These are phyloP conservation scores for Gypsophila paniculata DNA, from an alignment of 179 eudicot species.

Conservation along the genomic window DNA sequence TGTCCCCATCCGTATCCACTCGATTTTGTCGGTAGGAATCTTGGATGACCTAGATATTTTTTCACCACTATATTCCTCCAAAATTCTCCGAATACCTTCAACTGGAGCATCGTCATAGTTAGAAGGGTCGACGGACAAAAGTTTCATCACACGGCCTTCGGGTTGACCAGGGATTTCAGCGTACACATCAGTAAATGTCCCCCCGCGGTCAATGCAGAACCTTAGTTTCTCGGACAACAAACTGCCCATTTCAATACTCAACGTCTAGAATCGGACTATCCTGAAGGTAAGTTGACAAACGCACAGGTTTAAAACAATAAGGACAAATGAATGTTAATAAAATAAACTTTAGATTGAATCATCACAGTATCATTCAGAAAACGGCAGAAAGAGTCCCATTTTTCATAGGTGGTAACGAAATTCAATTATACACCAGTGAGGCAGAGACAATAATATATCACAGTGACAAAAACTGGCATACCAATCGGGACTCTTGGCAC, in stretches of 20 bases:
- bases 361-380: not conserved
- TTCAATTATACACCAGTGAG: not conserved
- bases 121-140: slow-evolving; percentile 88
- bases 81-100: slow-evolving; percentile 90
- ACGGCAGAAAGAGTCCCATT: not conserved
- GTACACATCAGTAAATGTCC: slow-evolving; percentile 95
- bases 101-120: slow-evolving; percentile 97
- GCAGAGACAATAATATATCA: too few species aligned
- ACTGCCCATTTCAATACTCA: slow-evolving; percentile 59
- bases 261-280: slow-evolving; percentile 10
- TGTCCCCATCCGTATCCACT: slow-evolving; percentile 98
- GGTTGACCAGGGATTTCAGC: slow-evolving; percentile 90
- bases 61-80: slow-evolving; percentile 73
- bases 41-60: slow-evolving; percentile 69
- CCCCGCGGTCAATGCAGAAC: slow-evolving; percentile 96
- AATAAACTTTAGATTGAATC: not conserved
- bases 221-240: slow-evolving; percentile 58
- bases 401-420: not conserved
- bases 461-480: too few species aligned
- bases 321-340: not conserved
- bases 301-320: not conserved
- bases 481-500: too few species aligned
- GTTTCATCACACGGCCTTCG: slow-evolving; percentile 82
- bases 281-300: slow-evolving; percentile 13
- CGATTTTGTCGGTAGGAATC: slow-evolving; percentile 86